Conservation (phyloP, 2,329 filamentous ascomycete species). For the Trichophaea hybrida region DNA sequence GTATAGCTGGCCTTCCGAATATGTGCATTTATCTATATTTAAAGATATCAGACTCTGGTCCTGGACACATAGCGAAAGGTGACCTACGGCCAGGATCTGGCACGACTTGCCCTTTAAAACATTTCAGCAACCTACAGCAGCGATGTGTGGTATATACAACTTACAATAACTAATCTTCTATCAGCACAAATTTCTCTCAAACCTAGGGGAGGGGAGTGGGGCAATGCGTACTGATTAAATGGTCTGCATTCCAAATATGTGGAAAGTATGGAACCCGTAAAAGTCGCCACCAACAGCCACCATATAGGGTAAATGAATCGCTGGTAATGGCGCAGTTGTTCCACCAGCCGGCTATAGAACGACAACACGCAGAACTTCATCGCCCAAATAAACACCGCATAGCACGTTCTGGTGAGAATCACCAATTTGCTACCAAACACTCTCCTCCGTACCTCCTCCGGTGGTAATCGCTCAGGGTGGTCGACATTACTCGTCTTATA, state of each 20-base stretch:
- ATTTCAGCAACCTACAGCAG: too few species aligned
- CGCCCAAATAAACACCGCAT: slow-evolving; percentile 9
- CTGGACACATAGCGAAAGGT: neutral
- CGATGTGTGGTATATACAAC: too few species aligned
- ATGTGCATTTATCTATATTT: slow-evolving; percentile 22
- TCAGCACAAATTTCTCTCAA: too few species aligned
- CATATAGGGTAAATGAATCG: slow-evolving; percentile 13
- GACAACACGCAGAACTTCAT: slow-evolving; percentile 16
- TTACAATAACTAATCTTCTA: too few species aligned
- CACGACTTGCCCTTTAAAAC: slow-evolving; percentile 21
- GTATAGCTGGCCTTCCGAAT: slow-evolving; percentile 29
- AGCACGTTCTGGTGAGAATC: neutral
- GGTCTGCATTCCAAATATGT: slow-evolving; percentile 32
- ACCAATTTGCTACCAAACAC: neutral
- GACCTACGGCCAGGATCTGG: slow-evolving; percentile 26
- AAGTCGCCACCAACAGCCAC: slow-evolving; percentile 26
- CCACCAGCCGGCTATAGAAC: slow-evolving; percentile 10
- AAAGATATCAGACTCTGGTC: neutral
- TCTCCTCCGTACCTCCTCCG: neutral
- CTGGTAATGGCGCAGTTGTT: slow-evolving; percentile 7
- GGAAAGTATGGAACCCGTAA: slow-evolving; percentile 27
- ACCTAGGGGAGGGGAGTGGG: neutral
- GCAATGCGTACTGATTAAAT: slow-evolving; percentile 28
- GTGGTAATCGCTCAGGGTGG: neutral
- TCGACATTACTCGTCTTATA: neutral